These are phyloP conservation scores for Lipomyces chichibuensis DNA, from an alignment of 805 yeast species.

Conservation along the genomic window DNA sequence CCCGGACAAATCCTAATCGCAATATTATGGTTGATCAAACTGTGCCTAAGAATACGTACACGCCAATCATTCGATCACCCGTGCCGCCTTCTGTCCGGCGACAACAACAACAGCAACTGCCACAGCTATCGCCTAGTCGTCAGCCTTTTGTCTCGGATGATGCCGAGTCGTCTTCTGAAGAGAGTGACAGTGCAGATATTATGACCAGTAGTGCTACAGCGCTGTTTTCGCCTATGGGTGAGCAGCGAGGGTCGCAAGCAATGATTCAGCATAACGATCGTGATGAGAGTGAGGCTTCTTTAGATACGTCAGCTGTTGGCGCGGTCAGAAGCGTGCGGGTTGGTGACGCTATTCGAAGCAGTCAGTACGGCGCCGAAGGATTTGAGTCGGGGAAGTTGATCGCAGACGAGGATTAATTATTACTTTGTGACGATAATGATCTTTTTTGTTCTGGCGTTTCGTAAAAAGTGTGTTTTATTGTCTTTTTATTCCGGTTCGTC, in stretches of 20 bases:
- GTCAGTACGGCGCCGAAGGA: background rate
- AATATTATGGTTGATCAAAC: constrained; percentile 19
- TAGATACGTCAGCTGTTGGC: constrained; percentile 20
- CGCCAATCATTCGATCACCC: constrained; percentile 33
- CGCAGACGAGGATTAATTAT: background rate
- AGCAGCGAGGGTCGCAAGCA: background rate
- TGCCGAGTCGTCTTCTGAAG: background rate
- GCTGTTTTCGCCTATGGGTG: background rate
- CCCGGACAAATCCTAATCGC: background rate
- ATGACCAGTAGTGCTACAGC: background rate
- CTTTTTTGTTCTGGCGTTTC: background rate
- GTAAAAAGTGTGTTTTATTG: background rate
- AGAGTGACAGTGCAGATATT: background rate
- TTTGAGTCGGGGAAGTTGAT: background rate
- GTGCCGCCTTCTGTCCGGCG: constrained; percentile 30
- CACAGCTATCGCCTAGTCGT: background rate
- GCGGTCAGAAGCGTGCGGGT: constrained; percentile 28
- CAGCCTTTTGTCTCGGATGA: background rate
- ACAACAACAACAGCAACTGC: constrained; percentile 15
- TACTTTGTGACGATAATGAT: background rate
- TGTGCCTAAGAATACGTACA: constrained; percentile 29
- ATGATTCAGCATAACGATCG: background rate
- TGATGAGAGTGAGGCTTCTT: background rate
- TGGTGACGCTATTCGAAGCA: constrained; percentile 25
- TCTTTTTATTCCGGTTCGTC: background rate